A percentile compares a stretch with the other conserved stretches of the same genome.
Conservation (phyloP, 176 grass and related monocot species). For the Triticum aestivum region IWGSC_CS_RefSeq_v2.1 NC_057795.1:670585585-670586084, state of each 20-base stretch:
- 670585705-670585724: background rate
- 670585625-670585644: background rate
- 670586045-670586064: background rate
- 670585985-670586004: background rate
- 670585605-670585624: background rate
- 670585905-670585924: background rate
- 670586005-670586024: too few species aligned
- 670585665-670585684: background rate
- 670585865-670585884: constrained; percentile 18
- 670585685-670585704: background rate
- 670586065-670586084: background rate
- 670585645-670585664: background rate
- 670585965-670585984: background rate
- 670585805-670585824: constrained; percentile 21
- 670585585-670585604: background rate
- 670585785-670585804: constrained; percentile 2
- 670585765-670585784: constrained; percentile 27
- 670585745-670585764: background rate
- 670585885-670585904: background rate
- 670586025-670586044: background rate
- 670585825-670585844: constrained; percentile 8
- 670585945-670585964: background rate
- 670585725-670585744: background rate
- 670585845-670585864: constrained; percentile 27
- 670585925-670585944: too few species aligned